phyloP scores from a whole-genome alignment of 495 filamentous ascomycete genomes.

The Letharia lupina region DNA sequence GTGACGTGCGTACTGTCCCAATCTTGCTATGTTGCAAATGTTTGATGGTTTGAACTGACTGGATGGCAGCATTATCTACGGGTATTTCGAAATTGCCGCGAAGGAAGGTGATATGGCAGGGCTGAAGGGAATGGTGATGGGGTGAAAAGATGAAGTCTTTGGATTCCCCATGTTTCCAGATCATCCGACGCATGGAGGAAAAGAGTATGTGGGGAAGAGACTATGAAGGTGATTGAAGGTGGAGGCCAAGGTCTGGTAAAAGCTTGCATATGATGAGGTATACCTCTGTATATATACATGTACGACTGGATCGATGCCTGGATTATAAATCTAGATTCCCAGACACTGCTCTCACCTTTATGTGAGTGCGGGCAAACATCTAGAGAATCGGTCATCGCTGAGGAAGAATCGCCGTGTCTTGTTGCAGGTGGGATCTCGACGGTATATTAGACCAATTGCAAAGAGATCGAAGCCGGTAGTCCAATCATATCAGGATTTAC shows the following conservation, averaged over 20 bases:
- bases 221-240: background rate
- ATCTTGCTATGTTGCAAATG: background rate
- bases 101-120: conserved; percentile 93
- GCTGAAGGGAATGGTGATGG: conserved; percentile 58
- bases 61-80: conserved; percentile 77
- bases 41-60: conserved; percentile 22
- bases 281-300: conserved; percentile 12
- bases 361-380: background rate
- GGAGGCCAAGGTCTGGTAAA: background rate
- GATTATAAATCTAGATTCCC: conserved; percentile 5
- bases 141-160: conserved; percentile 10
- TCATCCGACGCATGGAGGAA: background rate
- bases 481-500: background rate
- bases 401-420: background rate
- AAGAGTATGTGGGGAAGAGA: background rate
- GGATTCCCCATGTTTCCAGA: background rate
- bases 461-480: background rate
- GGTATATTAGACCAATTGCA: background rate
- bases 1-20: conserved; percentile 72
- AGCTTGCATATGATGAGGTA: conserved; percentile 8
- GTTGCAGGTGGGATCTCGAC: background rate
- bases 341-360: background rate
- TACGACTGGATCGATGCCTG: conserved; percentile 8
- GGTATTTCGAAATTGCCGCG: conserved; percentile 98
- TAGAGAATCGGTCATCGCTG: background rate